These are phyloP conservation scores for Boechera stricta DNA, from an alignment of 345 rosid species.

Conservation along the genomic window DNA sequence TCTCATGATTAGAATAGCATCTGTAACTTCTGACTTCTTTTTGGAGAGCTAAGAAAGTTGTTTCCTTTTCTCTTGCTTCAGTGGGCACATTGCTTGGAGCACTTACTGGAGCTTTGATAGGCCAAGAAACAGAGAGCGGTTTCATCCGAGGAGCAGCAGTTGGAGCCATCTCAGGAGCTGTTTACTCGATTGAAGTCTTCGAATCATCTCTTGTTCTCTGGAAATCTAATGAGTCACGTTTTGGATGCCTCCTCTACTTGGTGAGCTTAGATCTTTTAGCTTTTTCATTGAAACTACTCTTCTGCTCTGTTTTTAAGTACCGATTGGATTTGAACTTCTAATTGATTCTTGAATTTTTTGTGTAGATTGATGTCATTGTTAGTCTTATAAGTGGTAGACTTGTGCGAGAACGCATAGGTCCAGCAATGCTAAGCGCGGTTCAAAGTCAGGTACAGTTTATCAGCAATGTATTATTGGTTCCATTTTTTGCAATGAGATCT, in stretches of 20 bases:
- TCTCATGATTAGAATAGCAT: neutral
- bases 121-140: slow-evolving; percentile 99
- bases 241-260: slow-evolving; percentile 92
- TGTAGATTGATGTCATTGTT: slow-evolving; percentile 94
- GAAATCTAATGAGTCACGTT: slow-evolving; percentile 92
- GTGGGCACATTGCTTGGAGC: slow-evolving; percentile 98
- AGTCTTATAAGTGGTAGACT: slow-evolving; percentile 99
- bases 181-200: slow-evolving; percentile 96
- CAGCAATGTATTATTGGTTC: neutral
- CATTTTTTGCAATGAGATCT: neutral
- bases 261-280: slow-evolving; percentile 54
- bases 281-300: neutral
- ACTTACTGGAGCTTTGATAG: slow-evolving; percentile 97
- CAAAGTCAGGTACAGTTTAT: slow-evolving; percentile 84
- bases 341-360: slow-evolving; percentile 26
- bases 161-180: slow-evolving; percentile 99
- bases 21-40: neutral
- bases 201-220: slow-evolving; percentile 96
- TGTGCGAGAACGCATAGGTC: slow-evolving; percentile 96
- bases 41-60: slow-evolving; percentile 26
- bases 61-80: slow-evolving; percentile 44
- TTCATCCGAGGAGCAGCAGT: slow-evolving; percentile 96
- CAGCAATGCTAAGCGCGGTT: slow-evolving; percentile 98
- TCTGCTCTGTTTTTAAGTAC: neutral
- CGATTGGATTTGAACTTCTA: neutral